Base-by-base conservation (phyloP, 371 early-diverging fungal genomes). In the Saksenaea vasiformis region DNA sequence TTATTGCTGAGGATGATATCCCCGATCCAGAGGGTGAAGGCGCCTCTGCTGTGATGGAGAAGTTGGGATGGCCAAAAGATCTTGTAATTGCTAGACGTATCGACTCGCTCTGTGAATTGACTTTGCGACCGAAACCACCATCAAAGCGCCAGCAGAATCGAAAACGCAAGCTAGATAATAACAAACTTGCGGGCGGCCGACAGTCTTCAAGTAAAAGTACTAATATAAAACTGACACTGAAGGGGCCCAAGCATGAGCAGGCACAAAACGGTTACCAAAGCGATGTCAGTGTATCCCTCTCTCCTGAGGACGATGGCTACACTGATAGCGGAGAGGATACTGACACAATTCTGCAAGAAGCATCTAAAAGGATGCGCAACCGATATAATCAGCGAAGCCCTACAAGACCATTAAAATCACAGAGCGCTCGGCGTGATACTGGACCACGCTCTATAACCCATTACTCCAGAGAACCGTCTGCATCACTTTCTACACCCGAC, bases 11-110 rank as follows among this genome's bases (percentile, higher is more conserved):
- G 22, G 69, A 70, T 14, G 56, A 41, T 3, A 70, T 66, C 43
- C 58, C 67, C 11, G 73, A 69, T 15, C 64, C 55, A 14, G 74
- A 72, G 15, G 66, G 56, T 1, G 63, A 67, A 22, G 70, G 59
- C 1, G 43, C 59, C 9, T 60, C 53, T n/a, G 53, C 58, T 8
- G 73, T 79, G 13, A 55, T 73, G 1, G 78, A 78, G 41, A 80
- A 80, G 54, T 74, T 88, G 63, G 77, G 74, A 9, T 88, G 87
- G 87, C 79, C 84, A 7, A 84, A 85, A 62, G 89, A 88, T 61
- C 75, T 84, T 13, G 85, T 87, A 14, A 79, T 87, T 35, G 73
- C 82, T 15, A 73, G 86, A 51, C 86, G 89, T 17, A 77, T 88
- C 54, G 86, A 87, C 53, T 77, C 84, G 31, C 66, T 88, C 19